Percentiles rank a stretch among this genome's conserved stretches.
Evolutionary conservation across 106 monocot species (phyloP).

Genomic region (Acorus calamus): DNA sequence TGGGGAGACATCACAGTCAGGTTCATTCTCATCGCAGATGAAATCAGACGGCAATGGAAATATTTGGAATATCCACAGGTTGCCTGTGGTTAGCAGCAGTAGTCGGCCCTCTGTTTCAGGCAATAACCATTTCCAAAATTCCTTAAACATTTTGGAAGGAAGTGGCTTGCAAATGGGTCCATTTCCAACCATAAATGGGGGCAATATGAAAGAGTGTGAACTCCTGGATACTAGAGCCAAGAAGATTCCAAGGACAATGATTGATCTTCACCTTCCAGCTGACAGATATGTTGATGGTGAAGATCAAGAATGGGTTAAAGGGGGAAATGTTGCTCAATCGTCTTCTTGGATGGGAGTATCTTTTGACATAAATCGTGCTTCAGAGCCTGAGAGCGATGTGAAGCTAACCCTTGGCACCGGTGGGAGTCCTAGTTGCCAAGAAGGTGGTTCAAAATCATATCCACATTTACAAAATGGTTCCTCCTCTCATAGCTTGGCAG

Average conservation of each 20-base stretch:
- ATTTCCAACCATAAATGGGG: not conserved
- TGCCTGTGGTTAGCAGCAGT: not conserved
- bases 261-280: constrained; percentile 12
- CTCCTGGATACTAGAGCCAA: not conserved
- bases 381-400: constrained; percentile 1
- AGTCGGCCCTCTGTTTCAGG: not conserved
- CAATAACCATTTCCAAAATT: not conserved
- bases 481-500: constrained; percentile 9
- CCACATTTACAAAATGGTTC: not conserved
- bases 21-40: constrained; percentile 25
- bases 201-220: not conserved
- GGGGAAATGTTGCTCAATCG: not conserved
- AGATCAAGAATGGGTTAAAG: not conserved
- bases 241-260: constrained; percentile 1
- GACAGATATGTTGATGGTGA: constrained; percentile 9
- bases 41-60: constrained; percentile 9
- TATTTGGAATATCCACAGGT: constrained; percentile 10
- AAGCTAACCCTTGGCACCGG: constrained; percentile 7
- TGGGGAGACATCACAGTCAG: constrained; percentile 10
- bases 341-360: not conserved
- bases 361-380: not conserved
- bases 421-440: not conserved
- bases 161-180: not conserved
- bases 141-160: not conserved
- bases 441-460: not conserved